A percentile compares a stretch with the other conserved stretches of the same genome.
Evolutionary conservation across 2,329 filamentous ascomycete genomes (phyloP).

Genomic region (Talaromyces sp.): DNA sequence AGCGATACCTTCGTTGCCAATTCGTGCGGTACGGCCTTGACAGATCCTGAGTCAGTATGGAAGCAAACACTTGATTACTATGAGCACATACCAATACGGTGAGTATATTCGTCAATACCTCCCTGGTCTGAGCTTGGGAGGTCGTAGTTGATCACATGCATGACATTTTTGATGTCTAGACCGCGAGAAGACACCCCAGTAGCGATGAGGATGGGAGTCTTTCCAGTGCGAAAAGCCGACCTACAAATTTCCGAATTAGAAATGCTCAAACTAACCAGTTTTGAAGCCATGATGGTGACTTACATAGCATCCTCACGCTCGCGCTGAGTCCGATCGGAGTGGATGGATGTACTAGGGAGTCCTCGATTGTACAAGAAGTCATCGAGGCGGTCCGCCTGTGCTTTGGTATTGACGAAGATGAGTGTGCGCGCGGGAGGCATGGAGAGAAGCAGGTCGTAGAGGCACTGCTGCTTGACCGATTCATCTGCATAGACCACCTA

Average conservation of each 20-base stretch:
- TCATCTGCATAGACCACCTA: slow-evolving; percentile 66
- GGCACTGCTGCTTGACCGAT: slow-evolving; percentile 64
- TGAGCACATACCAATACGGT: slow-evolving; percentile 73
- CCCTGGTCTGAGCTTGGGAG: slow-evolving; percentile 71
- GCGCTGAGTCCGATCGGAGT: slow-evolving; percentile 78
- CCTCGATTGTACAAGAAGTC: slow-evolving; percentile 80
- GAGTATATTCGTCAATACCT: slow-evolving; percentile 91
- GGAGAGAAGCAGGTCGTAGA: slow-evolving; percentile 70
- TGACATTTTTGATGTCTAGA: slow-evolving; percentile 81
- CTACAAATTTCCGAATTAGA: slow-evolving; percentile 34
- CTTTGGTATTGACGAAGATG: slow-evolving; percentile 84
- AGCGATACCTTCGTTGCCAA: slow-evolving; percentile 80
- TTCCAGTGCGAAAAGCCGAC: slow-evolving; percentile 74
- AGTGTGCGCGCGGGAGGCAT: slow-evolving; percentile 74
- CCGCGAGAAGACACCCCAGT: slow-evolving; percentile 87
- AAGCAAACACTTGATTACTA: neutral
- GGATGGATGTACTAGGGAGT: slow-evolving; percentile 83
- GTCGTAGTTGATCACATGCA: slow-evolving; percentile 93
- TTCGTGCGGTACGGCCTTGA: slow-evolving; percentile 84
- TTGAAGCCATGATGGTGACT: slow-evolving; percentile 31
- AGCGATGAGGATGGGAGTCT: slow-evolving; percentile 75
- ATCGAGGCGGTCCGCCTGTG: slow-evolving; percentile 76
- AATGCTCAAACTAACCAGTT: neutral
- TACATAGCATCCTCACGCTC: slow-evolving; percentile 89
- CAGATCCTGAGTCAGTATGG: neutral